These are phyloP conservation scores for Lavandula angustifolia DNA, from an alignment of 257 asterid genomes.

Conservation along the genomic window DNA sequence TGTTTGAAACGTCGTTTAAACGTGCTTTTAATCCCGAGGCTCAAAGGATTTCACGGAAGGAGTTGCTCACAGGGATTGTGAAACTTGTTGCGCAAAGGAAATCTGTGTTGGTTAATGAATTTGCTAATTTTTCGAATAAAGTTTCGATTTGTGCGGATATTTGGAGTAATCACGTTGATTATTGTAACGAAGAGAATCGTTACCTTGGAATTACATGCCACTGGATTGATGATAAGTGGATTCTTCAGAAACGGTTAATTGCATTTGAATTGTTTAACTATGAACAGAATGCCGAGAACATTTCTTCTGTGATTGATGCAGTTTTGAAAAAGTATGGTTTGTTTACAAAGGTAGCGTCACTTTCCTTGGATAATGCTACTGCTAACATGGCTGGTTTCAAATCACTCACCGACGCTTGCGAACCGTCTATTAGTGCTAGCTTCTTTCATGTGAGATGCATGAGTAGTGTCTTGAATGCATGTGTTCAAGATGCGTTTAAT, in stretches of 20 bases:
- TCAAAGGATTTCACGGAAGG: background rate
- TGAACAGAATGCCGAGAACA: background rate
- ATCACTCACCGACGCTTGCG: background rate
- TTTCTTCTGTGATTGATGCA: background rate
- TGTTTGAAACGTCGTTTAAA: no score
- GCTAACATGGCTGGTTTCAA: background rate
- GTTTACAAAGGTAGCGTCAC: background rate
- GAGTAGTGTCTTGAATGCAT: background rate
- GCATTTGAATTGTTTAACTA: background rate
- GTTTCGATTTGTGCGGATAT: conserved; percentile 6
- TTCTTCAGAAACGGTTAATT: background rate
- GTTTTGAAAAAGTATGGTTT: background rate
- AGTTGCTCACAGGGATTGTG: background rate
- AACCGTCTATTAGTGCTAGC: background rate
- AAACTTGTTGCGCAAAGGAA: background rate
- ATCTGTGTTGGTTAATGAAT: background rate
- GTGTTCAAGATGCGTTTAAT: background rate
- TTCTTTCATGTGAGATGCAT: background rate
- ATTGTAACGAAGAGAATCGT: background rate
- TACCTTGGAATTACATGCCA: background rate
- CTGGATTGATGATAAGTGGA: conserved; percentile 7
- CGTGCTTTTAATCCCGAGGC: background rate
- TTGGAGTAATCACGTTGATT: background rate
- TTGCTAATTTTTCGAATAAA: background rate
- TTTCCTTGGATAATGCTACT: conserved; percentile 19